Percentiles rank a stretch among this genome's conserved stretches.
Conservation (phyloP, 1,284 basidiomycete genomes). For the Naganishia sp. region DNA sequence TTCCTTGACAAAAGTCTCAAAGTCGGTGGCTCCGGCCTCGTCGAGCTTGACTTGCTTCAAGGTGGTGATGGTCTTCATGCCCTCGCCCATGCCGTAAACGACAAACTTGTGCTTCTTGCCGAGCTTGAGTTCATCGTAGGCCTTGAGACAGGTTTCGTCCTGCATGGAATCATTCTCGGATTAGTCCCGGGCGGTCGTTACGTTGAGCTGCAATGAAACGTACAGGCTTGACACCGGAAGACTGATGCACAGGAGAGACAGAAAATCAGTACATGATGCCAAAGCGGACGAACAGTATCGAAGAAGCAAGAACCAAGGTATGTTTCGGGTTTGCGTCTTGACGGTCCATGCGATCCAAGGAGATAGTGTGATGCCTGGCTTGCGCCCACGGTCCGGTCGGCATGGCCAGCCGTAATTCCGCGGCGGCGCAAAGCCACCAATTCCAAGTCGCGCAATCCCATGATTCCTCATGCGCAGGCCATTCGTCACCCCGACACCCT, state of each 20-base stretch:
- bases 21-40: constrained; percentile 55
- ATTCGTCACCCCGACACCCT: no score
- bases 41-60: constrained; percentile 59
- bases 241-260: constrained; percentile 53
- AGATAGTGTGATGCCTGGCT: no score
- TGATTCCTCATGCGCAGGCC: no score
- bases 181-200: not conserved
- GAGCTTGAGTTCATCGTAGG: constrained; percentile 77
- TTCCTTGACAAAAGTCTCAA: constrained; percentile 74
- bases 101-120: constrained; percentile 84
- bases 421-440: no score
- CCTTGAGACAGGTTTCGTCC: constrained; percentile 60
- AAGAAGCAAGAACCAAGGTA: no score
- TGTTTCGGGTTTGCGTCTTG: no score
- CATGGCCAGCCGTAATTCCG: no score
- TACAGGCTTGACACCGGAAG: constrained; percentile 67
- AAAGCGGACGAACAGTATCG: not conserved
- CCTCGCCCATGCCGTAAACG: constrained; percentile 70
- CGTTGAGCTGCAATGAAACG: not conserved
- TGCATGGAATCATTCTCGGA: constrained; percentile 54
- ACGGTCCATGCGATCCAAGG: no score
- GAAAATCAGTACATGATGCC: constrained; percentile 1
- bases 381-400: no score
- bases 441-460: no score
- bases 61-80: constrained; percentile 74